Evolutionary conservation across 805 yeast genomes (phyloP), one percentile per base, ranked within the genome.

Genomic region (Hanseniaspora osmophila): DNA sequence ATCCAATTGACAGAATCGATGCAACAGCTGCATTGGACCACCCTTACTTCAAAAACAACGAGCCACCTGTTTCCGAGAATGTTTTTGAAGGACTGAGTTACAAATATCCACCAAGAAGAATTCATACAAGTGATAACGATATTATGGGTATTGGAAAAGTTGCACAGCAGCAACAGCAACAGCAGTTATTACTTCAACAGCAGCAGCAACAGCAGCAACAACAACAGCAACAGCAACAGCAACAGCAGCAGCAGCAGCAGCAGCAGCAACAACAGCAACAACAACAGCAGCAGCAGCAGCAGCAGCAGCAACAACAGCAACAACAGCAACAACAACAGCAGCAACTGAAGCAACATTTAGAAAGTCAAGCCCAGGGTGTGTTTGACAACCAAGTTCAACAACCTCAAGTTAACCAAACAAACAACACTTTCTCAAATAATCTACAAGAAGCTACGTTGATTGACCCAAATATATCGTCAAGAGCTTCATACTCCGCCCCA

Each of bases 101-200:
- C 56, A 78, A 75, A 52, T 92, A 92, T 58, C 97, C 98, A 2
- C 73, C 78, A 30, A 70, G 98, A 52, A 73, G 95, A 53, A 86
- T 90, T 30, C 84, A 85, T 53, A 80, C 84, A 17, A 94, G 84
- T 54, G 95, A 87, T 59, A 79, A 78, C 52, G 95, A 87, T 61
- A 85, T 86, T 40, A 67, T 57, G 54, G 60, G 60, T 39, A 27
- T 57, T 5, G 58, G 61, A 1, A 48, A 48, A 35, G 41, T 45
- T 17, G 47, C 49, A 16, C 44, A 52, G 9, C 59, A 56, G 41
- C 56, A 53, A 19, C 57, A 52, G 22, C 42, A 30, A 44, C 50
- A 10, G 41, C 50, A 30, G 51, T 49, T 4, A 51, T 48, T 33
- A 58, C 50, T 37, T 15, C 49, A 44, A 37, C 50, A 41, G 18